Evolutionary conservation across 2,329 filamentous ascomycete genomes (phyloP).

Genomic region (Emergomyces pasteurianus): DNA sequence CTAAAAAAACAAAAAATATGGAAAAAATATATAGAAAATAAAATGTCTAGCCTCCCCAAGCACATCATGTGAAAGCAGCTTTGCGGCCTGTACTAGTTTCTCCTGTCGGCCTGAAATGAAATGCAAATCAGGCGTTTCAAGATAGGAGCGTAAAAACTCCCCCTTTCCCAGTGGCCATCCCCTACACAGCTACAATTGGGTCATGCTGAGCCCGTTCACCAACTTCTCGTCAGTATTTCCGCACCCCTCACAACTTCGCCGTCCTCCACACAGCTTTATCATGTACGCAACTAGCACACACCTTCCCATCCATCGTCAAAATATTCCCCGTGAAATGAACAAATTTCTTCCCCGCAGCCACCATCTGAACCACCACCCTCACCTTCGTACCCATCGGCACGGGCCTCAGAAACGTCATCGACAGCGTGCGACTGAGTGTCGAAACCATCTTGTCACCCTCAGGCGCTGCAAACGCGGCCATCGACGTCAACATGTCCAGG

Average conservation of each 20-base stretch:
- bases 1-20: too few species aligned
- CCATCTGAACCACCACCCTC: constrained; percentile 44
- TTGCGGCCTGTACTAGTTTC: not conserved
- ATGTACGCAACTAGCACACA: constrained; percentile 2
- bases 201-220: not conserved
- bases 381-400: constrained; percentile 40
- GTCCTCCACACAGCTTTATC: not conserved
- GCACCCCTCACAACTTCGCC: not conserved
- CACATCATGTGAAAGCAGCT: too few species aligned
- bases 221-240: not conserved
- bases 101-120: not conserved
- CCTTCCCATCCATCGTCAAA: constrained; percentile 40
- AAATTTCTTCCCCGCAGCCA: constrained; percentile 45
- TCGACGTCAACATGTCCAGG: constrained; percentile 54
- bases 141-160: not conserved
- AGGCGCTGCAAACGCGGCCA: constrained; percentile 45
- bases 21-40: not conserved
- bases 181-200: not conserved
- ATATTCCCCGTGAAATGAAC: constrained; percentile 44
- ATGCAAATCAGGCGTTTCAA: not conserved
- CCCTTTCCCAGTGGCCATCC: not conserved
- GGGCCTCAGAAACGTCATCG: constrained; percentile 55
- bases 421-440: constrained; percentile 54
- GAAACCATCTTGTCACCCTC: constrained; percentile 48
- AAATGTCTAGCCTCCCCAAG: not conserved